Percentiles rank a stretch among this genome's conserved stretches.
These are phyloP conservation scores for Leccinellum albellum DNA, from an alignment of 768 basidiomycete genomes.

Conservation along the genomic window DNA sequence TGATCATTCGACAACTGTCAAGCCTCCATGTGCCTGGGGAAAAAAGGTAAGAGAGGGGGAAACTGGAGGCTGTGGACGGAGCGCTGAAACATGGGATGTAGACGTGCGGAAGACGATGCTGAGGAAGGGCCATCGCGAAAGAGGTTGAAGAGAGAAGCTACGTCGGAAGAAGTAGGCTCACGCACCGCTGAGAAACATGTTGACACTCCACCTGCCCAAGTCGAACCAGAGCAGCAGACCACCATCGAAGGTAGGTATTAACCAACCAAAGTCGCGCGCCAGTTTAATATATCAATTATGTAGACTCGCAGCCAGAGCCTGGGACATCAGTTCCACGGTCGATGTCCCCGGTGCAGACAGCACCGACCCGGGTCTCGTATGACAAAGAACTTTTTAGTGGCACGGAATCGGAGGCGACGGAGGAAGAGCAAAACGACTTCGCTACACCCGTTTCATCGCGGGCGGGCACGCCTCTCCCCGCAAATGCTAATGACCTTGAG, in stretches of 20 bases:
- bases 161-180: background rate
- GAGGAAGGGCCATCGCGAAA: conserved; percentile 16
- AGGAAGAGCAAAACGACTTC: conserved; percentile 17
- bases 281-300: background rate
- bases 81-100: background rate
- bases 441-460: conserved; percentile 25
- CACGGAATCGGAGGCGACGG: conserved; percentile 24
- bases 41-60: conserved; percentile 6
- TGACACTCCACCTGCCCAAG: background rate
- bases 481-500: conserved; percentile 17
- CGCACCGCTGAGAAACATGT: background rate
- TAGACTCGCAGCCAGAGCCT: conserved; percentile 2
- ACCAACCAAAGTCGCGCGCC: background rate
- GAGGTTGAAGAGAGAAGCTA: conserved; percentile 3
- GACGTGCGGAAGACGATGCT: conserved; percentile 6
- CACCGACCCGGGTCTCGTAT: background rate
- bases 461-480: conserved; percentile 15
- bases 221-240: background rate
- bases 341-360: background rate
- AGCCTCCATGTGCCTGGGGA: conserved; percentile 9
- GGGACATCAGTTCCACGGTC: conserved; percentile 1
- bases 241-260: background rate
- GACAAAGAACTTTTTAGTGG: conserved; percentile 13
- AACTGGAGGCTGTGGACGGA: background rate
- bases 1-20: conserved; percentile 22